Evolutionary conservation across 768 basidiomycete species (phyloP), one percentile per base, ranked within the genome.

Genomic region (Roridomyces roridus): DNA sequence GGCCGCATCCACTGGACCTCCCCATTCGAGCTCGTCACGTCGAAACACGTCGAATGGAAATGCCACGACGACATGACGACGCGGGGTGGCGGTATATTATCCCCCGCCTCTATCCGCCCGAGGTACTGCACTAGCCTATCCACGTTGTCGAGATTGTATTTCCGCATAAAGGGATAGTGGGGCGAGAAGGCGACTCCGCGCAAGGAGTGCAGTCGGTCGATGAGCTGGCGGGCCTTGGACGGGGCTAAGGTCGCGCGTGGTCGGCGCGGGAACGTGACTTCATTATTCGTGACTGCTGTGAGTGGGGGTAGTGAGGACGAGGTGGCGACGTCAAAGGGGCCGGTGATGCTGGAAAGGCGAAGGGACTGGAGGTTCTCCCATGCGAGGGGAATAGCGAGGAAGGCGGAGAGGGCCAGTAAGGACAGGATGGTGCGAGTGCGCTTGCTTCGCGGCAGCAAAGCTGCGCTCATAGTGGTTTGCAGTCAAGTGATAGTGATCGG

Each of bases 1-100:
- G 52, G 52, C 17, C 52, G 52, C 52, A 54, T 54, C 52, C 52
- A 54, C 14, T 54, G 52, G 6, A 54, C 52, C 21, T 54, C 52
- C 20, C 52, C 52, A 45, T 54, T 54, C 21, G 52, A 54, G 45
- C 52, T 54, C 17, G 10, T 15, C 44, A 46, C 44, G n/a, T 54
- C n/a, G n/a, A n/a, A 54, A 41, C 45, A 54, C 21, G 52, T 54
- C 6, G 45, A 39, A 10, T 23, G 52, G 26, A 54, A 54, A 29
- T 54, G 52, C 52, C 52, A 54, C 9, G 52, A 54, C 5, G 52
- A 54, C 21, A 54, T 9, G 4, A 54, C 37, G 21, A 54, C 52
- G 12, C 45, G 36, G 6, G 52, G 52, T 21, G 37, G 18, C 9
- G 52, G 45, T 40, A 54, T 14, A 10, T 0, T 23, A 5, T 54